phyloP scores from a whole-genome alignment of 805 yeast species.

The Saccharomycopsis oosterbeekiorum region DNA sequence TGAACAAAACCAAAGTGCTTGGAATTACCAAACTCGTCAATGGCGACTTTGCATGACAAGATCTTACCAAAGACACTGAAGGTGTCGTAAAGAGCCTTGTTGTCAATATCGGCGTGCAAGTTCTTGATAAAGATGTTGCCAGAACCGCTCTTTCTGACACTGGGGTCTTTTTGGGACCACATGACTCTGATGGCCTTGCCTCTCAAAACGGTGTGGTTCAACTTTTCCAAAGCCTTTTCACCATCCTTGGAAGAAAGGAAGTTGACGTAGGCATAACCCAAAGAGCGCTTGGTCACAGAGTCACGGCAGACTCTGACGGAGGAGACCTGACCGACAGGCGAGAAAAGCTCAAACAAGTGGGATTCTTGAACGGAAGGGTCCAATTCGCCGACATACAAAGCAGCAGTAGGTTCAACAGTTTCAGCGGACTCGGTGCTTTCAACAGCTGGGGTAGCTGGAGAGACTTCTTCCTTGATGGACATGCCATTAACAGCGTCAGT shows the following conservation, averaged over 20 bases:
- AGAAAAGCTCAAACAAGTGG: constrained; percentile 84
- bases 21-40: constrained; percentile 83
- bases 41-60: constrained; percentile 93
- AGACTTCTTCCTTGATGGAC: constrained; percentile 11
- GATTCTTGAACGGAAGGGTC: constrained; percentile 92
- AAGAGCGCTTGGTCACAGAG: constrained; percentile 90
- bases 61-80: constrained; percentile 95
- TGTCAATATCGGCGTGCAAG: constrained; percentile 96
- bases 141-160: constrained; percentile 86
- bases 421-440: constrained; percentile 27
- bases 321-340: constrained; percentile 89
- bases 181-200: constrained; percentile 97
- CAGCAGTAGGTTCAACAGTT: constrained; percentile 57
- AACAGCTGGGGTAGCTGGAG: constrained; percentile 23
- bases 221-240: constrained; percentile 86
- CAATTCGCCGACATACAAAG: constrained; percentile 95
- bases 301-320: constrained; percentile 99
- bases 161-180: constrained; percentile 99
- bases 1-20: constrained; percentile 98
- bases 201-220: constrained; percentile 88
- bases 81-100: constrained; percentile 97
- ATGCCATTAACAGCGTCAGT: constrained; percentile 8
- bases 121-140: constrained; percentile 98
- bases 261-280: constrained; percentile 98
- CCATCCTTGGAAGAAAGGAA: constrained; percentile 85